These are phyloP conservation scores for Xylaria arbuscula DNA, from an alignment of 2,329 filamentous ascomycete species.

Conservation along the genomic window DNA sequence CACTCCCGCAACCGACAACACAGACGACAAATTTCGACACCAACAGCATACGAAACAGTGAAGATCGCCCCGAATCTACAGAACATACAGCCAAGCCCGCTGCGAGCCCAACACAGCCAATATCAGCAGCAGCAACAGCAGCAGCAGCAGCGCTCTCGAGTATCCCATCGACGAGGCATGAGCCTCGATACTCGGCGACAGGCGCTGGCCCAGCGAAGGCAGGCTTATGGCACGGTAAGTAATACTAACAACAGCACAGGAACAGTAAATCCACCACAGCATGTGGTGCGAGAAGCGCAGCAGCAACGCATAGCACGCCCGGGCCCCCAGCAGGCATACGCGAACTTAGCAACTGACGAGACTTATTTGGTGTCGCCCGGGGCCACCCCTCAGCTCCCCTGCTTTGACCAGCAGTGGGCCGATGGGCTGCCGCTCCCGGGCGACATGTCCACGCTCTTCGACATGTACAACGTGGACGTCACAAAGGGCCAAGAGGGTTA, in stretches of 20 bases:
- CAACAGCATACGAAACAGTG: constrained; percentile 78
- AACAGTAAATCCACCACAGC: constrained; percentile 73
- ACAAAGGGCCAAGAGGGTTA: constrained; percentile 62
- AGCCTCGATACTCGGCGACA: constrained; percentile 80
- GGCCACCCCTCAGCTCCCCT: constrained; percentile 64
- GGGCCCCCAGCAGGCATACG: constrained; percentile 64
- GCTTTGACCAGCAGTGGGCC: constrained; percentile 62
- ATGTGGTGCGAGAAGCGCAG: constrained; percentile 90
- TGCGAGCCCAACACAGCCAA: constrained; percentile 45
- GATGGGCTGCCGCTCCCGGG: constrained; percentile 48
- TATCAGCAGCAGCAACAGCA: constrained; percentile 37
- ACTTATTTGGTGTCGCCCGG: constrained; percentile 68
- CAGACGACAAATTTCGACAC: constrained; percentile 88
- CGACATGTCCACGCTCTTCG: constrained; percentile 59
- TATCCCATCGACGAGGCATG: constrained; percentile 81
- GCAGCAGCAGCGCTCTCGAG: constrained; percentile 47
- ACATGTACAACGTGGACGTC: constrained; percentile 59
- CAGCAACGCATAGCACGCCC: constrained; percentile 86
- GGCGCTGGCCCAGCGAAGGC: constrained; percentile 55
- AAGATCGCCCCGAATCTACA: constrained; percentile 74
- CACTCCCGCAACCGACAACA: constrained; percentile 80
- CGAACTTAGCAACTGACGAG: constrained; percentile 58
- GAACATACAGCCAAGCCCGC: constrained; percentile 56
- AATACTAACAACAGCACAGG: constrained; percentile 67
- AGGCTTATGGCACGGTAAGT: constrained; percentile 66